Percentiles rank a stretch among this genome's conserved stretches.
Conservation (phyloP, 2,329 filamentous ascomycete species). For the Akanthomyces lecanii region DNA sequence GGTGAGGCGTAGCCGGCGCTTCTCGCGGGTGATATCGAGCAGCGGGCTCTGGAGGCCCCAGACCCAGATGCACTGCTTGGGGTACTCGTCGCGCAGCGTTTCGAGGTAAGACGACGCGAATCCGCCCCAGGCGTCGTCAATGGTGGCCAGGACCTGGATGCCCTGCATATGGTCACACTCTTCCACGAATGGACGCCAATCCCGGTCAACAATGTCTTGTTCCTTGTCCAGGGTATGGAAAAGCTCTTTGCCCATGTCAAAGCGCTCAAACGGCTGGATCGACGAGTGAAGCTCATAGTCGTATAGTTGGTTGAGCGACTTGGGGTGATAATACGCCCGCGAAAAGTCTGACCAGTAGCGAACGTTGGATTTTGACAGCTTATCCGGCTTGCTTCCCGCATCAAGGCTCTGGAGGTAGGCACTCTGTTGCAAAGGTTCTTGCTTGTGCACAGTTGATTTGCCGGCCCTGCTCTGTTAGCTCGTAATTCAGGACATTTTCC, state of each 20-base stretch:
- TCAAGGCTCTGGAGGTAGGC: slow-evolving; percentile 79
- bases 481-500: slow-evolving; percentile 1
- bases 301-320: slow-evolving; percentile 78
- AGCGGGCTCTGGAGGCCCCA: slow-evolving; percentile 72
- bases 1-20: slow-evolving; percentile 52
- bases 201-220: slow-evolving; percentile 84
- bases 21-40: slow-evolving; percentile 50
- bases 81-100: slow-evolving; percentile 80
- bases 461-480: slow-evolving; percentile 52
- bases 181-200: slow-evolving; percentile 81
- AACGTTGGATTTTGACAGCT: slow-evolving; percentile 66
- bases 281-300: slow-evolving; percentile 81
- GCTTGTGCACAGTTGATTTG: slow-evolving; percentile 62
- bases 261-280: slow-evolving; percentile 84
- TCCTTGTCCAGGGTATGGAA: slow-evolving; percentile 71
- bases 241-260: slow-evolving; percentile 76
- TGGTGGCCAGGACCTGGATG: slow-evolving; percentile 68
- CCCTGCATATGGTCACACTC: slow-evolving; percentile 92
- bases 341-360: slow-evolving; percentile 97
- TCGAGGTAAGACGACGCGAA: slow-evolving; percentile 72
- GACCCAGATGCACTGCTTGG: slow-evolving; percentile 80
- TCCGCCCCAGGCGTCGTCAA: slow-evolving; percentile 78
- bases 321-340: slow-evolving; percentile 85
- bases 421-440: slow-evolving; percentile 63
- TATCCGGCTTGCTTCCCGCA: slow-evolving; percentile 60